Base-by-base conservation (phyloP, 2,329 filamentous ascomycete species). In the Botryosphaeria dothidea region DNA sequence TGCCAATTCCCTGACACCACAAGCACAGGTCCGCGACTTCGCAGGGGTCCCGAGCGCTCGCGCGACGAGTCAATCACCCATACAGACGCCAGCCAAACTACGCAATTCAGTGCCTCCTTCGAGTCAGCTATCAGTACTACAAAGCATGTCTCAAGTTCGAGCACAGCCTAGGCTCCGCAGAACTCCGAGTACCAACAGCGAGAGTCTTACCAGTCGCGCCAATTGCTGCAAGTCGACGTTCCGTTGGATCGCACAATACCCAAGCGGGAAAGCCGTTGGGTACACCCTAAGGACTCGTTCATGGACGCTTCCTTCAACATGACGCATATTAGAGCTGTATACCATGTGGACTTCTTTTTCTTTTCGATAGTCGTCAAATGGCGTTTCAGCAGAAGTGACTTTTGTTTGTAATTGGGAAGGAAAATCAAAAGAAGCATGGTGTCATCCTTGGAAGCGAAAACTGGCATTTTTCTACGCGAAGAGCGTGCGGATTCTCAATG, bases 31-130 rank as follows among this genome's bases (percentile, higher is more conserved):
- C 69, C 70, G 13, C 72, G 70, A 45, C 65, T 78, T 23, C 69
- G 69, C 56, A 73, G 68, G 45, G 75, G 76, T 31, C 70, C 76
- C 3, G 67, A 71, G 62, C 73, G 73, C 41, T 71, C 69, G n/a
- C 69, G 71, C 8, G 71, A 73, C 36, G 71, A 74, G 63, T 71
- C 74, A 36, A 67, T 76, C 31, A 36, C 46, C 5, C 45, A 65
- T 34, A 3, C 21, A 19, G 51, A 57, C 13, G 29, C 51, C 52
- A 27, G 36, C 34, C 36, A 34, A 27, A 31, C 48, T 17, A 23
- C 61, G 54, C 61, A 63, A 23, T 25, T 46, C 41, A 46, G n/a
- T 23, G 56, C 56, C 15, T 21, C 27, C 34, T 27, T 60, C 41
- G 56, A 60, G 38, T 60, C 56, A 46, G 56, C 41, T 3, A 25